These are phyloP conservation scores for Yamadazyma tumulicola DNA, from an alignment of 805 yeast species.

Conservation along the genomic window DNA sequence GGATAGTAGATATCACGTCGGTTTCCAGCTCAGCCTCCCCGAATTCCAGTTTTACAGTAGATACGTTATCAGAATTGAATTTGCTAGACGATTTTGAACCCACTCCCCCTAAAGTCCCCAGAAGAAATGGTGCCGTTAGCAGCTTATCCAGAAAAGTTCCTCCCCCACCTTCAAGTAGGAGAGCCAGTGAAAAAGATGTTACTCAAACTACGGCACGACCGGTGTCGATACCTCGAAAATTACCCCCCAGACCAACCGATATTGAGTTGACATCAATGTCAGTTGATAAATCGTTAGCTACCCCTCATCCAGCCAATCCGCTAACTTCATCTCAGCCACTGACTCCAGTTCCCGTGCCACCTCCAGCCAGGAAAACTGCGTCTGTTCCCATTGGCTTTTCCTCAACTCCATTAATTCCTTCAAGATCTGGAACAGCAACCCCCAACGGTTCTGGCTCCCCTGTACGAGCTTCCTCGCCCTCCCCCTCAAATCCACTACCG, in stretches of 20 bases:
- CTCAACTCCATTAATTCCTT: constrained; percentile 37
- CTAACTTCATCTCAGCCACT: constrained; percentile 22
- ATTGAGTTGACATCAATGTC: constrained; percentile 5
- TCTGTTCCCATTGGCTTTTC: constrained; percentile 32
- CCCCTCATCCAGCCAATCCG: background rate
- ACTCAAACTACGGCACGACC: constrained; percentile 2
- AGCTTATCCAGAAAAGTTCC: constrained; percentile 15
- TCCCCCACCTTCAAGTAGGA: constrained; percentile 22
- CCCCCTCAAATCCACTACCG: background rate
- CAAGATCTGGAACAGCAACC: constrained; percentile 27
- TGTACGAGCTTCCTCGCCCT: constrained; percentile 19
- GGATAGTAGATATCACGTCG: constrained; percentile 1
- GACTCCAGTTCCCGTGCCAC: constrained; percentile 27
- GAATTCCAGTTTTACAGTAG: constrained; percentile 19
- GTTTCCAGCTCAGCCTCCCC: constrained; percentile 8
- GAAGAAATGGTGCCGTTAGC: constrained; percentile 6
- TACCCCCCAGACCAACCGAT: constrained; percentile 14
- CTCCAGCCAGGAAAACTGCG: constrained; percentile 15
- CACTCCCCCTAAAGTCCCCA: constrained; percentile 19
- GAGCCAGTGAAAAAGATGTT: constrained; percentile 8
- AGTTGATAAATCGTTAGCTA: background rate
- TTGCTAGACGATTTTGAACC: constrained; percentile 27
- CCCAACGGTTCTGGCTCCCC: constrained; percentile 20
- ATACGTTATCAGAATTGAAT: constrained; percentile 33
- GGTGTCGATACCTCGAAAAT: constrained; percentile 10